phyloP scores from a whole-genome alignment of 371 early-diverging fungal species.

The Lichtheimia ornata region DNA sequence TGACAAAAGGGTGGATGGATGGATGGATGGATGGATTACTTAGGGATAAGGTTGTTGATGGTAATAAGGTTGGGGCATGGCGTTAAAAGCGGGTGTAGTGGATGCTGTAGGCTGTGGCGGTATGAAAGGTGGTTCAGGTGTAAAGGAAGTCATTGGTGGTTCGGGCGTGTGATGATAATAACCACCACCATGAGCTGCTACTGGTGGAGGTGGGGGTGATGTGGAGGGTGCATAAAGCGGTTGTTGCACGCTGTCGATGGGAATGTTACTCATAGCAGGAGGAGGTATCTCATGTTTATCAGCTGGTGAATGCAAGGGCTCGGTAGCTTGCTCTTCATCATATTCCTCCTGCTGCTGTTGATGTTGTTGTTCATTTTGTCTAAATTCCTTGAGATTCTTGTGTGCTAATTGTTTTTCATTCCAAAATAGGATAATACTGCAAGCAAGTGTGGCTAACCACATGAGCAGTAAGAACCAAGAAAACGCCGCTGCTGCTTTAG shows the following conservation, averaged over 20 bases:
- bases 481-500: constrained; percentile 45
- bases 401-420: constrained; percentile 42
- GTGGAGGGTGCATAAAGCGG: neutral
- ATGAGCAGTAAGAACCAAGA: constrained; percentile 47
- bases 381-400: constrained; percentile 20
- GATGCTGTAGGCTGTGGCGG: neutral
- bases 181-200: neutral
- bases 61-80: neutral
- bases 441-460: constrained; percentile 35
- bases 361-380: constrained; percentile 1
- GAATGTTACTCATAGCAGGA: neutral
- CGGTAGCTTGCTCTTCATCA: too few species aligned
- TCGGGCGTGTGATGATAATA: too few species aligned
- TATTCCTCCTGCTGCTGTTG: neutral
- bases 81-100: neutral
- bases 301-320: neutral
- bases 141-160: neutral
- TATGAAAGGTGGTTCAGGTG: neutral
- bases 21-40: too few species aligned
- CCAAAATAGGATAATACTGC: constrained; percentile 36
- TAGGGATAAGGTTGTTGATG: neutral
- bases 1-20: too few species aligned
- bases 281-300: neutral
- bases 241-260: neutral
- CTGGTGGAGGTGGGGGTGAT: neutral